These are phyloP conservation scores for Pythium folliculosum DNA, from an alignment of 352 stramenopile species.

Conservation along the genomic window DNA sequence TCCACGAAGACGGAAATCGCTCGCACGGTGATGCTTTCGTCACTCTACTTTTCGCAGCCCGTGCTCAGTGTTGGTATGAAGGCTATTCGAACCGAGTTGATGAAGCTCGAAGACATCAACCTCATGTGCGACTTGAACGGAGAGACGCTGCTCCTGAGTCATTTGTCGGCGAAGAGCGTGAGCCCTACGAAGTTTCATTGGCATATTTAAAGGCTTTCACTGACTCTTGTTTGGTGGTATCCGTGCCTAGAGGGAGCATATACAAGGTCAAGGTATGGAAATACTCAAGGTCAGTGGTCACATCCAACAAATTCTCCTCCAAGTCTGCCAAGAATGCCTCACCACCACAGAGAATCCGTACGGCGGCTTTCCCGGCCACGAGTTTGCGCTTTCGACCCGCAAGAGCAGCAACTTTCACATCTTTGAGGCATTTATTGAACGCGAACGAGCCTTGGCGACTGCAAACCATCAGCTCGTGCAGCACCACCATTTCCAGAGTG, in stretches of 20 bases:
- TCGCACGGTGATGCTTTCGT: slow-evolving; percentile 41
- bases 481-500: slow-evolving; percentile 53
- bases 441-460: slow-evolving; percentile 49
- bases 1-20: slow-evolving; percentile 42
- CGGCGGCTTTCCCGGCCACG: slow-evolving; percentile 46
- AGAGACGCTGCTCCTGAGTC: slow-evolving; percentile 28
- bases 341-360: slow-evolving; percentile 38
- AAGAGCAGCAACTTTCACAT: slow-evolving; percentile 68
- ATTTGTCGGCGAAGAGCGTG: slow-evolving; percentile 47
- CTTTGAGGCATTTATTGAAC: slow-evolving; percentile 55
- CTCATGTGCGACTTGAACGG: slow-evolving; percentile 57
- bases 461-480: slow-evolving; percentile 48
- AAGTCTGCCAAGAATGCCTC: slow-evolving; percentile 41
- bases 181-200: background rate
- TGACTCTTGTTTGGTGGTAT: background rate
- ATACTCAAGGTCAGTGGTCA: slow-evolving; percentile 36
- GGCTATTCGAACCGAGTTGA: slow-evolving; percentile 35
- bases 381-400: slow-evolving; percentile 53
- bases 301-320: slow-evolving; percentile 44
- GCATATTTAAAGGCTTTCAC: background rate
- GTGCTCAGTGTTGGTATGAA: slow-evolving; percentile 39
- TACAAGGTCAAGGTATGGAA: slow-evolving; percentile 17
- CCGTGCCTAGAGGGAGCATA: slow-evolving; percentile 13
- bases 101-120: slow-evolving; percentile 32
- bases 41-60: slow-evolving; percentile 55